Base-by-base conservation (phyloP, 805 yeast species). In the Metschnikowia henanensis region DNA sequence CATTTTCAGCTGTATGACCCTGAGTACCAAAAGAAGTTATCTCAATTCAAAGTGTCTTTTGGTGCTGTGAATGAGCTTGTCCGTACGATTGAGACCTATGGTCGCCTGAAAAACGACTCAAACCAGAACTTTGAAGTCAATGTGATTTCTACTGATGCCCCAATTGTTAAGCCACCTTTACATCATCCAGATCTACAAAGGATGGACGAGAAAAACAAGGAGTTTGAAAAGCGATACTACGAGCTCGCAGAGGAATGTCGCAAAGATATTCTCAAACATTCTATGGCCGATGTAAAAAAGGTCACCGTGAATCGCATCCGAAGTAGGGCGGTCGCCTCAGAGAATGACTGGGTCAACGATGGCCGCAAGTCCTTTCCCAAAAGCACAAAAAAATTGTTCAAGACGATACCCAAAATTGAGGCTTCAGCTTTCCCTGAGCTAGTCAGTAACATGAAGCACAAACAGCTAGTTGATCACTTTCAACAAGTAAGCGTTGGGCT, bases 181-280 rank as follows among this genome's bases (percentile, higher is more conserved):
- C 29, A 15, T 15, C 13, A 12, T 6, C 15, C 6, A 18, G 25
- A 8, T n/a, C 31, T 5, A 30, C 21, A 7, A 21, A 38, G 9
- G 43, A 33, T 16, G 8, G 47, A 1, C 54, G 50, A 53, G 33
- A 28, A 29, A 9, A 73, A 76, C 55, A 73, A 74, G 45, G 59
- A 60, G 5, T 40, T 65, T 20, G 95, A 87, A 56, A 67, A 68
- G 31, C 54, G 66, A 16, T 79, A 66, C 55, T 87, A 87, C 57
- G 68, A 63, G 0, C 65, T 66, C 37, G 95, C 95, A 0, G 91
- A 86, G 47, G 54, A 54, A 3, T 47, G 84, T n/a, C 72, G 94
- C 44, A 66, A 71, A 37, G 73, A 70, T 25, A 61, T 84, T 1
- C 58, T 85, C 17, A 64, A 62, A n/a, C 77, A 69, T 13, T 58